phyloP scores from a whole-genome alignment of 768 basidiomycete species.

The Hemileccinum impolitum region DNA sequence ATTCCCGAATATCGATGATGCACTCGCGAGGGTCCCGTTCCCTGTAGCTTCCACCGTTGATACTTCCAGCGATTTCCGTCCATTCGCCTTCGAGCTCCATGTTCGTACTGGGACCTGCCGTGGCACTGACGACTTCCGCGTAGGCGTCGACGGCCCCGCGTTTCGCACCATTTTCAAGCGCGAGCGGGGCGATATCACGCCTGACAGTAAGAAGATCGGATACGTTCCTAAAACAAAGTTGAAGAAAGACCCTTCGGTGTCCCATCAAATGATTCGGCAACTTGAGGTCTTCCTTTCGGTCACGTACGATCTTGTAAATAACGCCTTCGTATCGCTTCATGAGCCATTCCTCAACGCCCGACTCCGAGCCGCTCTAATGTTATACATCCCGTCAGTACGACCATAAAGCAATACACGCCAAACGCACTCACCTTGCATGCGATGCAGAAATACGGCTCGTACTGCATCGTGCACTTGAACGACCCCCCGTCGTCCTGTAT shows the following conservation, averaged over 20 bases:
- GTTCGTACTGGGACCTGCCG: slow-evolving; percentile 62
- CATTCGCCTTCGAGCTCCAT: slow-evolving; percentile 69
- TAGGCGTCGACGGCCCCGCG: slow-evolving; percentile 96
- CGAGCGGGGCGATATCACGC: slow-evolving; percentile 86
- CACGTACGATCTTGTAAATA: slow-evolving; percentile 71
- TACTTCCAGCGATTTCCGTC: slow-evolving; percentile 42
- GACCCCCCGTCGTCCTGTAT: slow-evolving; percentile 94
- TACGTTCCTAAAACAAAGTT: slow-evolving; percentile 90
- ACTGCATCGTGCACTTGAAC: slow-evolving; percentile 91
- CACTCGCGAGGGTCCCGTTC: slow-evolving; percentile 87
- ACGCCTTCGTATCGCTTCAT: slow-evolving; percentile 90
- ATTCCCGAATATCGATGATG: slow-evolving; percentile 93
- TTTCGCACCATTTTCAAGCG: slow-evolving; percentile 86
- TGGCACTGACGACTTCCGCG: slow-evolving; percentile 88
- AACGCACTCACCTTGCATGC: slow-evolving; percentile 70
- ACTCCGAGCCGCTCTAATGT: slow-evolving; percentile 75
- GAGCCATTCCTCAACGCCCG: slow-evolving; percentile 92
- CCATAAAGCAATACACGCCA: slow-evolving; percentile 13
- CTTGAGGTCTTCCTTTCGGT: slow-evolving; percentile 90
- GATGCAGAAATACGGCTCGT: slow-evolving; percentile 94
- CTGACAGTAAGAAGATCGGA: slow-evolving; percentile 85
- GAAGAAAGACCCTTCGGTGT: slow-evolving; percentile 85
- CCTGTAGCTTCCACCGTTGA: slow-evolving; percentile 37
- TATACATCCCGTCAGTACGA: slow-evolving; percentile 1
- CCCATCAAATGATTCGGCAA: slow-evolving; percentile 96